phyloP scores from a whole-genome alignment of 306 rosid genomes.

The Malus sieversii region DNA sequence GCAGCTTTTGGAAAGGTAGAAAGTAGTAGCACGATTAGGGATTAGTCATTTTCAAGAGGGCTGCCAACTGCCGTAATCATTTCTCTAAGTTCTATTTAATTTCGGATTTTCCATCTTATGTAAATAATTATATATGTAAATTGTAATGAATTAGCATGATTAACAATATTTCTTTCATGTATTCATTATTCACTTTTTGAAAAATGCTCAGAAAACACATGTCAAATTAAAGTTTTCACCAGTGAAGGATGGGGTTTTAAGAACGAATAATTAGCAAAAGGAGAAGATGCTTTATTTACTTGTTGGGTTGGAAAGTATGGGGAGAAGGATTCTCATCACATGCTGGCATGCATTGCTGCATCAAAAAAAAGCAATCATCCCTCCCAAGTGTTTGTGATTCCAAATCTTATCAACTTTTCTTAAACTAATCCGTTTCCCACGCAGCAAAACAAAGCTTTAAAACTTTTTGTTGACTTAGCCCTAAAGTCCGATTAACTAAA shows the following conservation, averaged over 20 bases:
- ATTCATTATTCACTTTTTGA: not conserved
- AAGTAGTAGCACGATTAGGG: constrained; percentile 6
- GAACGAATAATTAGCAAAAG: constrained; percentile 10
- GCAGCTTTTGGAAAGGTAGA: constrained; percentile 17
- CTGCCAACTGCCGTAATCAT: constrained; percentile 14
- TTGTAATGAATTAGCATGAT: not conserved
- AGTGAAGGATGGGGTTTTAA: not conserved
- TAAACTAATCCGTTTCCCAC: constrained; percentile 10
- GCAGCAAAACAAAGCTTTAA: not conserved
- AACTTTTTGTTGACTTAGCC: constrained; percentile 22
- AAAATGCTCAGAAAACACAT: not conserved
- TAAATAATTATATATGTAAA: not conserved
- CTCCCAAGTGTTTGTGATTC: constrained; percentile 38
- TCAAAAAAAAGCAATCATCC: constrained; percentile 26
- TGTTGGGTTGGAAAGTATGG: constrained; percentile 38
- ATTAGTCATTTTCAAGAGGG: constrained; percentile 16
- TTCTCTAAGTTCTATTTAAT: not conserved
- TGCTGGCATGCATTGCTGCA: constrained; percentile 17
- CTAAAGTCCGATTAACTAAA: constrained; percentile 9
- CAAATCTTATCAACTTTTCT: constrained; percentile 26
- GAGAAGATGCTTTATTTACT: constrained; percentile 22
- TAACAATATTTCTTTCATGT: not conserved
- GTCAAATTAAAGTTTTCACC: not conserved
- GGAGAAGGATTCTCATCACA: constrained; percentile 30
- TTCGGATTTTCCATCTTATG: not conserved